Percentiles rank a stretch among this genome's conserved stretches.
phyloP scores from a whole-genome alignment of 306 rosid species.

The Cicer bijugum region DNA sequence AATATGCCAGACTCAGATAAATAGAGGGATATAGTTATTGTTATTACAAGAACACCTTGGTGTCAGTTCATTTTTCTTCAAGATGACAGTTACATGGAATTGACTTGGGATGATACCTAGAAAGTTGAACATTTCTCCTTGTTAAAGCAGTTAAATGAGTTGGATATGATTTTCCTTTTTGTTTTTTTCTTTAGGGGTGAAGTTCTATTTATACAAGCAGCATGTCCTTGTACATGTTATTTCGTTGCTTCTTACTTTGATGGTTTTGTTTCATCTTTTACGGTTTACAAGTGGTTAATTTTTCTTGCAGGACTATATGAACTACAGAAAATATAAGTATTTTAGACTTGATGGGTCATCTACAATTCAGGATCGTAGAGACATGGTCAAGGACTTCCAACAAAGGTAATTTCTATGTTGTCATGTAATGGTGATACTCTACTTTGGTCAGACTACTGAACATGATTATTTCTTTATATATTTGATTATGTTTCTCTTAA shows the following conservation, averaged over 20 bases:
- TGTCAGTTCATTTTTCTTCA: constrained; percentile 33
- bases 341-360: constrained; percentile 98
- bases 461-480: constrained; percentile 18
- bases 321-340: constrained; percentile 88
- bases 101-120: constrained; percentile 9
- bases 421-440: background rate
- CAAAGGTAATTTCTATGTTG: constrained; percentile 62
- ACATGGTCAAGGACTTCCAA: constrained; percentile 98
- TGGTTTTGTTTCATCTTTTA: background rate
- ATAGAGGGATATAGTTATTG: constrained; percentile 22
- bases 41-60: constrained; percentile 15
- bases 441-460: constrained; percentile 15
- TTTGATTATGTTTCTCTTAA: constrained; percentile 32
- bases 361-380: constrained; percentile 92
- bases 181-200: background rate
- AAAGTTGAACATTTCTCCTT: background rate
- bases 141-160: constrained; percentile 25
- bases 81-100: constrained; percentile 29
- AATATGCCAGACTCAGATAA: constrained; percentile 23
- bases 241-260: constrained; percentile 1
- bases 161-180: background rate
- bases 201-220: constrained; percentile 7
- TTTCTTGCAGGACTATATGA: constrained; percentile 90
- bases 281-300: constrained; percentile 38
- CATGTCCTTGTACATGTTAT: constrained; percentile 7